phyloP scores from a whole-genome alignment of 2,329 filamentous ascomycete species.

The Aspergillus latus region DNA sequence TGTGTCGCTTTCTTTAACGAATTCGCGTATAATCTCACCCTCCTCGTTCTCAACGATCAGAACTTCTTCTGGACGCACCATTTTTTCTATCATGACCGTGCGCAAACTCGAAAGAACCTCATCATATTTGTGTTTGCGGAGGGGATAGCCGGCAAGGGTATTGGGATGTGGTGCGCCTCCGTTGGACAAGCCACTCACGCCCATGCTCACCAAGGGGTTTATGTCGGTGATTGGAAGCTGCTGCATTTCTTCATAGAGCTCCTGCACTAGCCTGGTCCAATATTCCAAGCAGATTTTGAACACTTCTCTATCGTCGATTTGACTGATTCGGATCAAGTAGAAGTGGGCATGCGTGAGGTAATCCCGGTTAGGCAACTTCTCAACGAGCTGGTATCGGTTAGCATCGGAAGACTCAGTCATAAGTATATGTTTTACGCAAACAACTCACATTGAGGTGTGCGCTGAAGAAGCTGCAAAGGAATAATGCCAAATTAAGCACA shows the following conservation, averaged over 20 bases:
- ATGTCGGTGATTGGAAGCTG: constrained; percentile 88
- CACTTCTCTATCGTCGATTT: constrained; percentile 97
- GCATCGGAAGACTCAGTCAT: neutral
- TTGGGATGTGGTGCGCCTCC: constrained; percentile 82
- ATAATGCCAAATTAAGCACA: constrained; percentile 92
- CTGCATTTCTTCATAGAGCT: constrained; percentile 99
- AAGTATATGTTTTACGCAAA: neutral
- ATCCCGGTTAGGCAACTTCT: constrained; percentile 92
- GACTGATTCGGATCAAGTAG: constrained; percentile 95
- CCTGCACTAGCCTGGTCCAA: constrained; percentile 97
- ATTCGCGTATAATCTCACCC: constrained; percentile 97
- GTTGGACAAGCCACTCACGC: constrained; percentile 67
- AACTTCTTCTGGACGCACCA: constrained; percentile 97
- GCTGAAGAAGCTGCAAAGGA: constrained; percentile 95
- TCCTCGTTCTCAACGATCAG: constrained; percentile 99
- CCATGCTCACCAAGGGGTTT: constrained; percentile 83
- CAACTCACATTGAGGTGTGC: constrained; percentile 75
- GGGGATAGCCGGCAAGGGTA: constrained; percentile 82
- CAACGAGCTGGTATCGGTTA: constrained; percentile 65
- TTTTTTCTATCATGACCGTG: constrained; percentile 99
- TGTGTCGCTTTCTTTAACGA: constrained; percentile 98
- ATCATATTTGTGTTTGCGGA: constrained; percentile 97
- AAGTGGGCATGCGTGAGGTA: constrained; percentile 96
- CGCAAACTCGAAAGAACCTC: constrained; percentile 91
- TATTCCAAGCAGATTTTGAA: constrained; percentile 99